Evolutionary conservation across 352 stramenopile genomes (phyloP).

Genomic region (Aphanomyces stellatus): DNA sequence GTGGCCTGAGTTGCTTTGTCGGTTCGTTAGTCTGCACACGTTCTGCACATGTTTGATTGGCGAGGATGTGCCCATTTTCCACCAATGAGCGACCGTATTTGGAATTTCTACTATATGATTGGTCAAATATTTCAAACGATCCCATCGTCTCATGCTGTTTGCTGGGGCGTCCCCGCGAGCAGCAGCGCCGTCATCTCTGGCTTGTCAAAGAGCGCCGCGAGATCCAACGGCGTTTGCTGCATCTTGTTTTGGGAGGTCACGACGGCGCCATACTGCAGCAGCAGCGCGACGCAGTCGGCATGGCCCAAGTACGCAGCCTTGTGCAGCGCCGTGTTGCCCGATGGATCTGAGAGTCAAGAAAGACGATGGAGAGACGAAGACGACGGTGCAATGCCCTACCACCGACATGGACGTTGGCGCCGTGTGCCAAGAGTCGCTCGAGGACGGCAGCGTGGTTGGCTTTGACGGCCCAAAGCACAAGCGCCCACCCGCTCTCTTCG

Average conservation of each 20-base stretch:
- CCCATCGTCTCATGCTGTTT: not conserved
- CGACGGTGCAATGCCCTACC: too few relatives aligned
- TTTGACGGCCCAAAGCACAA: conserved; percentile 40
- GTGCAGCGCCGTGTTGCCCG: conserved; percentile 37
- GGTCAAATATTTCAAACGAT: too few relatives aligned
- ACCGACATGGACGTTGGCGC: conserved; percentile 31
- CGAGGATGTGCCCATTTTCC: too few relatives aligned
- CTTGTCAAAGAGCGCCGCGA: conserved; percentile 36
- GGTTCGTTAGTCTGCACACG: not conserved
- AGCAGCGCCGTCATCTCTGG: conserved; percentile 29
- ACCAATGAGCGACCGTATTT: too few relatives aligned
- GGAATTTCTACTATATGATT: too few relatives aligned
- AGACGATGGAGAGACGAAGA: too few relatives aligned
- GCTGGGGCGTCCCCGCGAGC: not conserved
- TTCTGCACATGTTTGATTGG: not conserved
- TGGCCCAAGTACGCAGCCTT: conserved; percentile 39
- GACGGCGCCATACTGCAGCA: conserved; percentile 27
- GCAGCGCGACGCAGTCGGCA: conserved; percentile 25
- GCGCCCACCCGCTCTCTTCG: conserved; percentile 31
- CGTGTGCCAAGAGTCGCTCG: conserved; percentile 25
- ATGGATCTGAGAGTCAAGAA: not conserved
- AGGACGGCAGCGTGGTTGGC: conserved; percentile 26
- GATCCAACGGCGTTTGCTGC: conserved; percentile 29
- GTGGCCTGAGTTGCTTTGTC: not conserved
- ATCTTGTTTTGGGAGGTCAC: conserved; percentile 23